Conservation (phyloP, 2,329 filamentous ascomycete species). For the Elsinoe necatrix region DNA sequence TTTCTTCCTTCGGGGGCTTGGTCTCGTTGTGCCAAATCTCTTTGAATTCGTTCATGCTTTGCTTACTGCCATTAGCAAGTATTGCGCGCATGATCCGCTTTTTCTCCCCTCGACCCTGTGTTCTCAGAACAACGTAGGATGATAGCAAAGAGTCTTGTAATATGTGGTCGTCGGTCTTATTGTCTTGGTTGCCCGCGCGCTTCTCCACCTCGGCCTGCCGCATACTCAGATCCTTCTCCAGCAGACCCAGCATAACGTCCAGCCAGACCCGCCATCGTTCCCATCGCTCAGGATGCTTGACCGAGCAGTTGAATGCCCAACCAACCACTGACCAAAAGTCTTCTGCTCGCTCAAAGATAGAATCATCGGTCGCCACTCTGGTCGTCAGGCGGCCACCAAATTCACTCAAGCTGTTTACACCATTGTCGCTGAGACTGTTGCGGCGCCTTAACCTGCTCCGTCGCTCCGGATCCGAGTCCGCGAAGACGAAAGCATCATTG, state of each 20-base stretch:
- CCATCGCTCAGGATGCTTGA: constrained; percentile 66
- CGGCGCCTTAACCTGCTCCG: constrained; percentile 20
- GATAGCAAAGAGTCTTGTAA: constrained; percentile 52
- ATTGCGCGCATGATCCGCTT: constrained; percentile 56
- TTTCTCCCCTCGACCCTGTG: constrained; percentile 33
- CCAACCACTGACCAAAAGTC: constrained; percentile 86
- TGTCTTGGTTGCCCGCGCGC: constrained; percentile 19
- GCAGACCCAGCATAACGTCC: constrained; percentile 65
- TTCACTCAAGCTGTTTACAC: constrained; percentile 30
- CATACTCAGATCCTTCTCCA: constrained; percentile 62
- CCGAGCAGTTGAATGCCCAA: constrained; percentile 89
- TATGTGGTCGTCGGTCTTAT: constrained; percentile 20
- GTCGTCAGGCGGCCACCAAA: neutral
- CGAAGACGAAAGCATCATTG: constrained; percentile 21
- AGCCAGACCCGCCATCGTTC: constrained; percentile 73
- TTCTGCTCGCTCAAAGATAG: constrained; percentile 65
- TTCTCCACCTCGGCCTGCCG: constrained; percentile 33
- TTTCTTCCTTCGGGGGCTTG: constrained; percentile 36
- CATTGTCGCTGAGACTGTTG: constrained; percentile 27
- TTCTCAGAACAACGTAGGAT: constrained; percentile 45
- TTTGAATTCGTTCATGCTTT: constrained; percentile 47
- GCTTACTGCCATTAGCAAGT: constrained; percentile 55
- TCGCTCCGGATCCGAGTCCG: constrained; percentile 7
- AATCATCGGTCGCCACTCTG: constrained; percentile 44
- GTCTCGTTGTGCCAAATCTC: constrained; percentile 63